phyloP scores from a whole-genome alignment of 2,329 filamentous ascomycete genomes.

The Macrophomina pseudophaseolina region DNA sequence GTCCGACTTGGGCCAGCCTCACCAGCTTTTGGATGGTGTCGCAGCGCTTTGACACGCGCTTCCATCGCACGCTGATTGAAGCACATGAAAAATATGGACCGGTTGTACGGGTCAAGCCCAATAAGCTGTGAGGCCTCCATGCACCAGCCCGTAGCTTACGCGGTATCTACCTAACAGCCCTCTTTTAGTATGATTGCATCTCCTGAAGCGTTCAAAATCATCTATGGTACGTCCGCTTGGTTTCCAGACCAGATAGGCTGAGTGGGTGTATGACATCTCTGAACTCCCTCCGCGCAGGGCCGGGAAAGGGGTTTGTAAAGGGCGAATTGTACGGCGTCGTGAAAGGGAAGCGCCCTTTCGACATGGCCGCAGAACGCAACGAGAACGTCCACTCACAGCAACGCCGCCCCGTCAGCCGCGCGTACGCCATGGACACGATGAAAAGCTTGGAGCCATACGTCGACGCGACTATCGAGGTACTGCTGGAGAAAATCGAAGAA shows the following conservation, averaged over 20 bases:
- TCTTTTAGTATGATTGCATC: not conserved
- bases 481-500: not conserved
- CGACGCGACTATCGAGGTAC: not conserved
- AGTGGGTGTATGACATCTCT: too few species aligned
- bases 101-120: conserved; percentile 77
- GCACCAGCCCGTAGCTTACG: not conserved
- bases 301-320: not conserved
- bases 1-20: conserved; percentile 36
- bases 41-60: conserved; percentile 37
- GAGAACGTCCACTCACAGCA: not conserved
- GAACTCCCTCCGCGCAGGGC: not conserved
- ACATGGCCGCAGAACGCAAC: not conserved
- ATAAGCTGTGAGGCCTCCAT: conserved; percentile 63
- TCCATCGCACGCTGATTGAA: conserved; percentile 59
- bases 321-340: not conserved
- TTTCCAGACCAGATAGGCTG: not conserved
- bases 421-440: conserved; percentile 10
- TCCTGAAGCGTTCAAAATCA: not conserved
- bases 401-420: not conserved
- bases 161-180: not conserved
- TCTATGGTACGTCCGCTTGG: not conserved
- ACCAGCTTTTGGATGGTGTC: conserved; percentile 37
- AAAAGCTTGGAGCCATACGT: conserved; percentile 13
- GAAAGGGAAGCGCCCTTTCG: not conserved
- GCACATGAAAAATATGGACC: conserved; percentile 74